phyloP scores from a whole-genome alignment of 2,329 filamentous ascomycete genomes.

The Pseudopyricularia javanii region DNA sequence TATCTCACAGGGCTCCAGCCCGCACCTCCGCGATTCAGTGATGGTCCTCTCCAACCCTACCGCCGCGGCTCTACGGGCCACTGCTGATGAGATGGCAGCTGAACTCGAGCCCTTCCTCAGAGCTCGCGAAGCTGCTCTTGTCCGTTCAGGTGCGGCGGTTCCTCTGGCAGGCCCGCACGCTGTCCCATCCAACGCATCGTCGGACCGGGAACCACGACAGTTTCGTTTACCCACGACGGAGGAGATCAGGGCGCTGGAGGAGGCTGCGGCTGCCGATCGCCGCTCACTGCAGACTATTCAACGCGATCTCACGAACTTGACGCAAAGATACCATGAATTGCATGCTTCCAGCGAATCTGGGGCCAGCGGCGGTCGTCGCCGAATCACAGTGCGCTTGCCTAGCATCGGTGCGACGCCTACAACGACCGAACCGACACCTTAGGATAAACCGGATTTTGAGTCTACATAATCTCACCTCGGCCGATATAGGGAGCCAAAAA shows the following conservation, averaged over 20 bases:
- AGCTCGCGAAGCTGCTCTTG: neutral
- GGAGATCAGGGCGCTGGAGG: neutral
- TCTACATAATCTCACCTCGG: no score
- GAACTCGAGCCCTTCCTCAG: neutral
- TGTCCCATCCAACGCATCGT: neutral
- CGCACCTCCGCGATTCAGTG: neutral
- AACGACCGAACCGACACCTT: neutral
- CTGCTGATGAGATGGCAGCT: neutral
- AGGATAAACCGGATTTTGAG: no score
- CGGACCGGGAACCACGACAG: neutral
- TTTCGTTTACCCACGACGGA: neutral
- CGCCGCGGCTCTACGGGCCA: neutral
- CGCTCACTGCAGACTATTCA: neutral
- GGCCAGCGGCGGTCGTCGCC: neutral
- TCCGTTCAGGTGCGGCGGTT: neutral
- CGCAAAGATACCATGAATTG: neutral
- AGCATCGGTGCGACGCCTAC: neutral
- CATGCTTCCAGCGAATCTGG: neutral
- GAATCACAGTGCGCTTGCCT: neutral
- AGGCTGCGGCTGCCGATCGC: neutral
- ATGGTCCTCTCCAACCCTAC: neutral
- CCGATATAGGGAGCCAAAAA: no score
- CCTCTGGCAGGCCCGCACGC: neutral
- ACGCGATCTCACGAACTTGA: neutral
- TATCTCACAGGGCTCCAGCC: neutral